These are phyloP conservation scores for Zygosaccharomyces pseudobailii DNA, from an alignment of 1,139 yeast species.

Conservation along the genomic window DNA sequence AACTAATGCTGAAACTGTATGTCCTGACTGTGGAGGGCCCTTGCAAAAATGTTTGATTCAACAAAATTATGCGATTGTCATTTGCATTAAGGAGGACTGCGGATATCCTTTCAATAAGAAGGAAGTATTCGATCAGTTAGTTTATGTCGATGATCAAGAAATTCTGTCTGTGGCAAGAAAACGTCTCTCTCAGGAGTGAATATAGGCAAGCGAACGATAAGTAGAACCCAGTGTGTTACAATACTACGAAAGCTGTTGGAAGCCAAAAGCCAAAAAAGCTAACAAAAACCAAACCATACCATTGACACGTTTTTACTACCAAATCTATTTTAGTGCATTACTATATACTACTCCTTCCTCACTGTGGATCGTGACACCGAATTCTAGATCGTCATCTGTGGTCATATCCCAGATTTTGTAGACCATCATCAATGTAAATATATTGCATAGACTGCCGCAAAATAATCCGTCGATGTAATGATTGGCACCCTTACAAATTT, in stretches of 20 bases:
- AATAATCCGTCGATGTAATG: constrained; percentile 91
- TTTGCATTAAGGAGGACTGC: constrained; percentile 34
- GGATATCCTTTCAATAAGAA: constrained; percentile 39
- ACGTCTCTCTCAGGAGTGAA: constrained; percentile 13
- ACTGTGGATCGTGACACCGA: constrained; percentile 52
- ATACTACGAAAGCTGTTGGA: not conserved
- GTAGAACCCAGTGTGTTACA: not conserved
- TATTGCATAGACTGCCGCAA: constrained; percentile 73
- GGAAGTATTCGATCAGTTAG: constrained; percentile 24
- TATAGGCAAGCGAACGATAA: no score
- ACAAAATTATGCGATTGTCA: constrained; percentile 34
- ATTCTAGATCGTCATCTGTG: constrained; percentile 93
- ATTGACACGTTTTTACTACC: not conserved
- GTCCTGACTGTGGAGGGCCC: constrained; percentile 32
- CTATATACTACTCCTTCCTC: constrained; percentile 34
- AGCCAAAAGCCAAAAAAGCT: no score
- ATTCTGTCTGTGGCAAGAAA: constrained; percentile 26
- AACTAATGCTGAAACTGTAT: constrained; percentile 6
- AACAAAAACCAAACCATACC: no score
- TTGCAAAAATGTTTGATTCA: constrained; percentile 35
- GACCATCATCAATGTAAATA: constrained; percentile 87
- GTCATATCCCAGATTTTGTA: constrained; percentile 96
- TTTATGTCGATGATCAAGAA: constrained; percentile 28
- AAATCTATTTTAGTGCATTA: constrained; percentile 8
- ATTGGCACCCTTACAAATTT: constrained; percentile 63